These are phyloP conservation scores for Mycena olivaceomarginata DNA, from an alignment of 768 basidiomycete genomes.

Conservation along the genomic window DNA sequence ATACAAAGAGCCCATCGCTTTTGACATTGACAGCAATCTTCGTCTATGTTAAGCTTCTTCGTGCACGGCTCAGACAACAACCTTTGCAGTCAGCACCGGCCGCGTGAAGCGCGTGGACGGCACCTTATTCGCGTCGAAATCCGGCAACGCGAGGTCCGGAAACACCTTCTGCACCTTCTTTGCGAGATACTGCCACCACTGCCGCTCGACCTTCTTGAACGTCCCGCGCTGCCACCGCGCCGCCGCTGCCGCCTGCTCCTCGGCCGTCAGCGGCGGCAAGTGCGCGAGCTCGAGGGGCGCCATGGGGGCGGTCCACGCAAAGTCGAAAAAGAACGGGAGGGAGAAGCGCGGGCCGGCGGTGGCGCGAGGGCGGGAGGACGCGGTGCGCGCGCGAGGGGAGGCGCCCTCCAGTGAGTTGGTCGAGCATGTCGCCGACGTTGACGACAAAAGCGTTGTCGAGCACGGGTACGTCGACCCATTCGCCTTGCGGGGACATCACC, in stretches of 20 bases:
- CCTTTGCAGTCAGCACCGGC: slow-evolving; percentile 11
- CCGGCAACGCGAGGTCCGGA: slow-evolving; percentile 39
- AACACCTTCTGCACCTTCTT: slow-evolving; percentile 43
- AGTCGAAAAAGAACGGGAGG: slow-evolving; percentile 48
- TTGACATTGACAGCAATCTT: not conserved
- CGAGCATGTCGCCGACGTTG: slow-evolving; percentile 29
- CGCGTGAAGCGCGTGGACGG: slow-evolving; percentile 33
- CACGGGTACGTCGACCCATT: slow-evolving; percentile 18
- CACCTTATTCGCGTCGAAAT: slow-evolving; percentile 30
- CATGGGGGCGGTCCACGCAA: slow-evolving; percentile 40
- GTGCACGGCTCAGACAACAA: not conserved
- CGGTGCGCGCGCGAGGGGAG: slow-evolving; percentile 27
- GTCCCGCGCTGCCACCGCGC: slow-evolving; percentile 34
- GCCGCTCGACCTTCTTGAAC: slow-evolving; percentile 35
- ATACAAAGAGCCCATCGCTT: no score
- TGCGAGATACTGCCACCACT: slow-evolving; percentile 45
- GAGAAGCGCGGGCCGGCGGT: slow-evolving; percentile 37
- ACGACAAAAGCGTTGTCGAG: slow-evolving; percentile 26
- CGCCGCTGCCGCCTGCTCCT: slow-evolving; percentile 26
- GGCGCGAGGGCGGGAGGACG: slow-evolving; percentile 26
- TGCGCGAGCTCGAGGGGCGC: slow-evolving; percentile 36
- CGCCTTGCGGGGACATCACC: not conserved
- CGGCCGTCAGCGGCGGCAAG: slow-evolving; percentile 31
- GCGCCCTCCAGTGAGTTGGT: slow-evolving; percentile 30
- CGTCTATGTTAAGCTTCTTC: not conserved